These are phyloP conservation scores for grape (Vitis vinifera) DNA, from an alignment of 164 flowering plant genomes.

Conservation along the genomic window DNA sequence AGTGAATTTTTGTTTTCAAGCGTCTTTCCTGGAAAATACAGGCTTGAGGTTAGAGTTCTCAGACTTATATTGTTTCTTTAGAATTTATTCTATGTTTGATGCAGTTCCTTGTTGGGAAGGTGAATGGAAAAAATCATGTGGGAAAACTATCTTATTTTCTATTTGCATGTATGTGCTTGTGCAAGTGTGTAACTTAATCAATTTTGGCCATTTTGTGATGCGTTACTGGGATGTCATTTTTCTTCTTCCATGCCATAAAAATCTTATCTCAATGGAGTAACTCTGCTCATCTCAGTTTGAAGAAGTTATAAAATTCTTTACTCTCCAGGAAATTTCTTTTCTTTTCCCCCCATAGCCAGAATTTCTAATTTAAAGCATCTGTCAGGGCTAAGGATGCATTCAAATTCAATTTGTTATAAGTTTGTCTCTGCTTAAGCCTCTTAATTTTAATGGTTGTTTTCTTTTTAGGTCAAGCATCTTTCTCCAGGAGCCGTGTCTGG, in stretches of 20 bases:
- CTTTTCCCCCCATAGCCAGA: too few species aligned
- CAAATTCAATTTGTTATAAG: background rate
- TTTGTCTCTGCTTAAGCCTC: background rate
- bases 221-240: too few species aligned
- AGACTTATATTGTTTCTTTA: background rate
- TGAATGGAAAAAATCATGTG: background rate
- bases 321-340: too few species aligned
- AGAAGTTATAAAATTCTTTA: too few species aligned
- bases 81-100: background rate
- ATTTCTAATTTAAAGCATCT: too few species aligned
- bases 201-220: background rate
- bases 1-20: conserved; percentile 60
- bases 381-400: background rate
- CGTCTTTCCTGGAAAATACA: conserved; percentile 88
- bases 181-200: background rate
- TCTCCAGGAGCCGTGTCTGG: conserved; percentile 28
- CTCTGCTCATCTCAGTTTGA: too few species aligned
- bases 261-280: too few species aligned
- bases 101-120: background rate
- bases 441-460: background rate
- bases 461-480: conserved; percentile 58
- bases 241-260: too few species aligned
- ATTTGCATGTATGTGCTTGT: too few species aligned
- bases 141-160: background rate
- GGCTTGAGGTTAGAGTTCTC: conserved; percentile 63